phyloP scores from a whole-genome alignment of 2,329 filamentous ascomycete species.

The Trichoderma sp. region DNA sequence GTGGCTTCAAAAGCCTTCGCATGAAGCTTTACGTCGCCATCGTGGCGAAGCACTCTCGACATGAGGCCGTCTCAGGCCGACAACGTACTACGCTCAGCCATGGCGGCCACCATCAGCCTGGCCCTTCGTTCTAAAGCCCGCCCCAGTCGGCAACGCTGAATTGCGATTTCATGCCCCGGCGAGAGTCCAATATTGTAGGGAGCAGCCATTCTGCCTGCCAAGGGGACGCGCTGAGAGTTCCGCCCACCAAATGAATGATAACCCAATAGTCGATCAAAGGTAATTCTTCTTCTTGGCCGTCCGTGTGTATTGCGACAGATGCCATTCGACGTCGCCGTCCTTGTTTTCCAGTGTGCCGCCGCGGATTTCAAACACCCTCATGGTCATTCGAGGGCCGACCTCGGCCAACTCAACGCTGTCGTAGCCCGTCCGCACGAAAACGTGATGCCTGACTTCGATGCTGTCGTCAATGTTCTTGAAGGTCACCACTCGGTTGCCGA shows the following conservation, averaged over 20 bases:
- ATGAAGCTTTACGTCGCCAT: constrained; percentile 12
- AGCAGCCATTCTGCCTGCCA: background rate
- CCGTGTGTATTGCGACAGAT: constrained; percentile 90
- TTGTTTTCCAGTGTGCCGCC: constrained; percentile 91
- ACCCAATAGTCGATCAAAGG: constrained; percentile 56
- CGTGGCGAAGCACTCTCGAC: constrained; percentile 13
- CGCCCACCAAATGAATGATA: background rate
- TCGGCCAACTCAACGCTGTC: constrained; percentile 87
- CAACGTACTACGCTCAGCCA: too few species aligned
- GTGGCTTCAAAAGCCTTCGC: background rate
- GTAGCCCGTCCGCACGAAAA: constrained; percentile 91
- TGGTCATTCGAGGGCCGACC: constrained; percentile 94
- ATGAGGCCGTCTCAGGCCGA: background rate
- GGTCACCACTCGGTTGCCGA: constrained; percentile 86
- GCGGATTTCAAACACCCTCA: constrained; percentile 91
- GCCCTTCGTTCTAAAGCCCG: background rate
- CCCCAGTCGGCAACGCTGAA: background rate
- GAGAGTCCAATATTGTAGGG: background rate
- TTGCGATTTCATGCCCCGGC: background rate
- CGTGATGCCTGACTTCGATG: constrained; percentile 80
- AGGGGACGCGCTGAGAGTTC: background rate
- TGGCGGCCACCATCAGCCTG: background rate
- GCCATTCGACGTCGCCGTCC: constrained; percentile 95
- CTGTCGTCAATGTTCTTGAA: constrained; percentile 94
- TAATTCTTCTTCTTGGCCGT: constrained; percentile 96